phyloP scores from a whole-genome alignment of 2,329 filamentous ascomycete genomes.

The Lachnellula subtilissima region DNA sequence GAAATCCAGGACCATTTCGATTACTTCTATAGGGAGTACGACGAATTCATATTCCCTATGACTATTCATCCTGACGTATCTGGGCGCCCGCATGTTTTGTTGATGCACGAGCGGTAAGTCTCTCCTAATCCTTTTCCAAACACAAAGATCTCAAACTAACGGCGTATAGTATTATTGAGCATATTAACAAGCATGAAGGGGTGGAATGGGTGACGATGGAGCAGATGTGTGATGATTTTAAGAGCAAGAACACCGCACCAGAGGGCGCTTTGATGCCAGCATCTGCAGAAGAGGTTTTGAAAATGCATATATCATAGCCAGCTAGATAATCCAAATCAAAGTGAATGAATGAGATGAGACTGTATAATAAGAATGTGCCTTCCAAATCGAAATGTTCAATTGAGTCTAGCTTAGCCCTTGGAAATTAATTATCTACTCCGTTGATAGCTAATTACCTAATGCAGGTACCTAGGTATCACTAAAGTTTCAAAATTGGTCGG shows the following conservation, averaged over 20 bases:
- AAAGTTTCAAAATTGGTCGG: no score
- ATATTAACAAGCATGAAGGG: constrained; percentile 58
- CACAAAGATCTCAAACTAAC: constrained; percentile 69
- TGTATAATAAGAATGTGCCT: no score
- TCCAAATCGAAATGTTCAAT: no score
- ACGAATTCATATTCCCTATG: constrained; percentile 73
- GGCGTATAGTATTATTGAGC: constrained; percentile 64
- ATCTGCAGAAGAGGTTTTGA: constrained; percentile 45
- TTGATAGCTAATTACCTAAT: no score
- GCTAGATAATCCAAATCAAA: no score
- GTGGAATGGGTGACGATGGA: constrained; percentile 67
- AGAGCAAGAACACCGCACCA: constrained; percentile 55
- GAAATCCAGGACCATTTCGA: constrained; percentile 52
- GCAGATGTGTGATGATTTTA: constrained; percentile 69
- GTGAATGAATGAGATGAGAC: no score
- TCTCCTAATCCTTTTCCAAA: constrained; percentile 12
- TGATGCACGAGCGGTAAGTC: constrained; percentile 65
- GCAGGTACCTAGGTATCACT: no score
- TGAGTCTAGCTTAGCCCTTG: no score
- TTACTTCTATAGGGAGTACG: constrained; percentile 72
- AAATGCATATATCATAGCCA: neutral
- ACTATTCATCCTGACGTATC: constrained; percentile 72
- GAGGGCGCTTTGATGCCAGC: constrained; percentile 59
- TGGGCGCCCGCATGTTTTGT: constrained; percentile 64
- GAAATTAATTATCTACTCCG: no score